Base-by-base conservation (phyloP, 768 basidiomycete genomes). In the Lanmaoa pseudosensibilis region DNA sequence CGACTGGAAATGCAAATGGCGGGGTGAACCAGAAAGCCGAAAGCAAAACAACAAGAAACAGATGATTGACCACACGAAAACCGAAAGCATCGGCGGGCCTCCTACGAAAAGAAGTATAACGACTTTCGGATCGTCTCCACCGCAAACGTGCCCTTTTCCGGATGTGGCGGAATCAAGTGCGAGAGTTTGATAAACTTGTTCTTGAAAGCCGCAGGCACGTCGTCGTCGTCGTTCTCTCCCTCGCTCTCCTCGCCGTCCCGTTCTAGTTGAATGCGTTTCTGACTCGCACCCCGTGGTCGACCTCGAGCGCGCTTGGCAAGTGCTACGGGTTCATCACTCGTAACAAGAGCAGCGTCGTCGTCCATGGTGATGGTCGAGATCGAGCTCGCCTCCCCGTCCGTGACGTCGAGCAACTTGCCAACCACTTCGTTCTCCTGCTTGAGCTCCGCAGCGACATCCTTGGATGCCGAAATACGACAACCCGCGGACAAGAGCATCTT, bases 81-180 rank as follows among this genome's bases (percentile, higher is more conserved):
- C n/a, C 5, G n/a, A 37, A 25, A n/a, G 47, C 2, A 13, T 11
- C 19, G 32, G 5, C 3, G 21, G n/a, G 15, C 10, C 47, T 5
- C 37, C 50, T 82, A 97, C 41, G 94, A 95, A 81, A 98, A 98
- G 82, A 98, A 98, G 74, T 98, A 98, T 37, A 80, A 78, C 41
- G 89, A 92, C 55, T 84, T 73, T 69, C 88, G 88, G 74, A 98
- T 94, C 57, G 78, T 78, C 64, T 83, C 78, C 59, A 98, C 92
- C 61, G 91, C 82, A 70, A 98, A 97, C 54, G 78, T 77, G 52
- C 96, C 96, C 76, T 91, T 92, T 72, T 83, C 69, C 0, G 96
- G 96, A 21, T 94, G 71, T 0, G 86, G 87, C 0, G 94, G 94
- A 19, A 98, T 71, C 62, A 95, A 61, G 62, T 91, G 87, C 33